Percentiles rank a stretch among this genome's conserved stretches.
Conservation (phyloP, 805 yeast species). For the Candida tibetensis region DNA sequence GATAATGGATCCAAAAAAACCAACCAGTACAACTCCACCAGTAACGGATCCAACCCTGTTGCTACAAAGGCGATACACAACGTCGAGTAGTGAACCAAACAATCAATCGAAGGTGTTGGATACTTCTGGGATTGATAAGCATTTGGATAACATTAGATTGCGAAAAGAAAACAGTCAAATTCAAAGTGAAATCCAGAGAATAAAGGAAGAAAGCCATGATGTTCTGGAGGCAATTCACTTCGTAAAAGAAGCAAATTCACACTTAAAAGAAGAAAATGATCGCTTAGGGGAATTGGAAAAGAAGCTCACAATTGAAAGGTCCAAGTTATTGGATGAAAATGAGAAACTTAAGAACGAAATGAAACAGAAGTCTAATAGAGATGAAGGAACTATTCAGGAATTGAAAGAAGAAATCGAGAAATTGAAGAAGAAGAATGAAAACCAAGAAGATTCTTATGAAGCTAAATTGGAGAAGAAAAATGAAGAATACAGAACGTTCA, state of each 20-base stretch:
- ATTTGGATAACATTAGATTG: conserved; percentile 40
- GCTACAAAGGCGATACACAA: conserved; percentile 18
- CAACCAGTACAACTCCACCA: conserved; percentile 3
- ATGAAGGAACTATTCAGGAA: not conserved
- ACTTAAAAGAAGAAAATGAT: not conserved
- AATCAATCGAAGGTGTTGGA: conserved; percentile 24
- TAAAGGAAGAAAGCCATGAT: conserved; percentile 10
- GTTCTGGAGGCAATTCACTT: not conserved
- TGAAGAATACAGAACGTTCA: conserved; percentile 7
- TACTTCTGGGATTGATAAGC: conserved; percentile 40
- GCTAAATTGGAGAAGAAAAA: conserved; percentile 1
- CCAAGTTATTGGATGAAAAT: not conserved
- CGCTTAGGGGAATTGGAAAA: not conserved
- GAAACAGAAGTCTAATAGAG: not conserved
- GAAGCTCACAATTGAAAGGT: not conserved
- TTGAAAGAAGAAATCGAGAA: not conserved
- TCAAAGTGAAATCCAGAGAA: not conserved
- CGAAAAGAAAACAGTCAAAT: conserved; percentile 27
- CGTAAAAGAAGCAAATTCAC: not conserved
- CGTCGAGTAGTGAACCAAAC: not conserved
- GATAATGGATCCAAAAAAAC: conserved; percentile 13
- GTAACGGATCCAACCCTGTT: conserved; percentile 26
- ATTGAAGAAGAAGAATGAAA: not conserved
- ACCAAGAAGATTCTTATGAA: not conserved
- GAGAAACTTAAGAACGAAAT: not conserved